These are phyloP conservation scores for Fusarium luffae DNA, from an alignment of 2,329 filamentous ascomycete genomes.

Conservation along the genomic window DNA sequence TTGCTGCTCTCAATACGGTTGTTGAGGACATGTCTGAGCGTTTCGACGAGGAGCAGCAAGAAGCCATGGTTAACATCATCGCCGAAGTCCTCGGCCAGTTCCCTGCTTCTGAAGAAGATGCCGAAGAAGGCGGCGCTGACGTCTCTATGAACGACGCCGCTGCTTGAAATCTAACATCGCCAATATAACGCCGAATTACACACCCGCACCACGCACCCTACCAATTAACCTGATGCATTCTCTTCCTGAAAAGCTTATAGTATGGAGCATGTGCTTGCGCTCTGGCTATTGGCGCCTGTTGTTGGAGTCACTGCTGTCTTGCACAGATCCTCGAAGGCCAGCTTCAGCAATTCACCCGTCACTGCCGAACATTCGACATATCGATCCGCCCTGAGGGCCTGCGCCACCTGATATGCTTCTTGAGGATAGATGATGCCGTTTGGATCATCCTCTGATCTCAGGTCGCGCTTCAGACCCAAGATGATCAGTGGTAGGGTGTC, in stretches of 20 bases:
- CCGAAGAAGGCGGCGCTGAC: slow-evolving; percentile 45
- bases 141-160: slow-evolving; percentile 54
- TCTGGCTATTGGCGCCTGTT: slow-evolving; percentile 61
- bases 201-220: background rate
- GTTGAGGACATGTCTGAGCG: slow-evolving; percentile 73
- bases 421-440: slow-evolving; percentile 71
- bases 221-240: background rate
- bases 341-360: slow-evolving; percentile 67
- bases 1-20: slow-evolving; percentile 69
- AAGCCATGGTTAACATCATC: slow-evolving; percentile 67
- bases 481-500: slow-evolving; percentile 66
- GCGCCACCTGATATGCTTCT: slow-evolving; percentile 67
- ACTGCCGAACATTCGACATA: slow-evolving; percentile 73
- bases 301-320: slow-evolving; percentile 63
- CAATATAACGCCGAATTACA: slow-evolving; percentile 6
- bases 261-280: slow-evolving; percentile 64
- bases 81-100: slow-evolving; percentile 68
- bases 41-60: slow-evolving; percentile 68
- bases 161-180: slow-evolving; percentile 35
- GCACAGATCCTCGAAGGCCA: slow-evolving; percentile 71
- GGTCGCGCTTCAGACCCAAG: slow-evolving; percentile 70
- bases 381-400: slow-evolving; percentile 69
- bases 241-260: slow-evolving; percentile 53
- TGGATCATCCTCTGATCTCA: slow-evolving; percentile 67
- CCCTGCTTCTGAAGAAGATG: slow-evolving; percentile 45